A percentile compares a stretch with the other conserved stretches of the same genome.
phyloP scores from a whole-genome alignment of 805 yeast genomes.

The Candida odintsovae region DNA sequence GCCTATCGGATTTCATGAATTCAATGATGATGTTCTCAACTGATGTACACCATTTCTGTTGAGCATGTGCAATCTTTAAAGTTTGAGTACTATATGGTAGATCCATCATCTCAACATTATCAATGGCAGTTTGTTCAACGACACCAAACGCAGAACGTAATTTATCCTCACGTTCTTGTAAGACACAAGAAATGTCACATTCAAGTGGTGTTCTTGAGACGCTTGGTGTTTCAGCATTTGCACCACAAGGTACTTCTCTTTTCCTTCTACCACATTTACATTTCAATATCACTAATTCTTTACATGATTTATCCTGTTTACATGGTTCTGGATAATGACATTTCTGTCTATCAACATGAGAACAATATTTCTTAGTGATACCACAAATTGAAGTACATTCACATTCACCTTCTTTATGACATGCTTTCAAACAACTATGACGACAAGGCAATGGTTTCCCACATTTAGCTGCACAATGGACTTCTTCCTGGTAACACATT shows the following conservation, averaged over 20 bases:
- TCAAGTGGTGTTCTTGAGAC: conserved; percentile 33
- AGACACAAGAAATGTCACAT: conserved; percentile 70
- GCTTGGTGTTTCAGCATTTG: conserved; percentile 31
- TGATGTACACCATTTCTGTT: conserved; percentile 61
- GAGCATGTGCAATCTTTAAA: conserved; percentile 26
- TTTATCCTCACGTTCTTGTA: conserved; percentile 51
- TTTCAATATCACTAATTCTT: conserved; percentile 38
- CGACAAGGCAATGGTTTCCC: conserved; percentile 41
- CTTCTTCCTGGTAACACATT: conserved; percentile 61
- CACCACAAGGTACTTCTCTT: conserved; percentile 50
- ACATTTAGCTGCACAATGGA: conserved; percentile 68
- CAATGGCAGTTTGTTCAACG: background rate
- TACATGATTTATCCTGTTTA: conserved; percentile 46
- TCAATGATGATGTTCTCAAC: conserved; percentile 49
- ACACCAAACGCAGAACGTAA: conserved; percentile 59
- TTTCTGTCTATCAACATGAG: conserved; percentile 54
- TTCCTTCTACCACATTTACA: conserved; percentile 64
- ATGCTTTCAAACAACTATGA: conserved; percentile 44
- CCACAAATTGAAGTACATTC: conserved; percentile 60
- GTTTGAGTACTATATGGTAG: conserved; percentile 20
- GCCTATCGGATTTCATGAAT: conserved; percentile 38
- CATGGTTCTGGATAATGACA: conserved; percentile 63
- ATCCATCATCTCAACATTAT: conserved; percentile 8
- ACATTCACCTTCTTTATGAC: conserved; percentile 60
- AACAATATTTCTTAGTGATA: conserved; percentile 47